phyloP scores from a whole-genome alignment of 2,329 filamentous ascomycete genomes.

The Pseudogymnoascus sp. region DNA sequence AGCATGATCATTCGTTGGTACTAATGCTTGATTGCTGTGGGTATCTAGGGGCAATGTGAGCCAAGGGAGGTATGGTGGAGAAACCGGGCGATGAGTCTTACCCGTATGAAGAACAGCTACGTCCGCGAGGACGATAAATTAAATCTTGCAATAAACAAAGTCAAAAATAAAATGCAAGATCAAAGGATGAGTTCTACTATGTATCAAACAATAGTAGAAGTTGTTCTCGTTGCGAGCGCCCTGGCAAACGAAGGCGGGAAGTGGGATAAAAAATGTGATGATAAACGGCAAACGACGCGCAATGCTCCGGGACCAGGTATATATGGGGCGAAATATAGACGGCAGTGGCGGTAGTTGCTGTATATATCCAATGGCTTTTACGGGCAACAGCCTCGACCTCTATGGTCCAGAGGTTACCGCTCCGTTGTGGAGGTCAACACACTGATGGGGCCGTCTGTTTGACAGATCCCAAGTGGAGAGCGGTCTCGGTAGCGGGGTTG shows the following conservation, averaged over 20 bases:
- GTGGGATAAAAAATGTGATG: conserved; percentile 7
- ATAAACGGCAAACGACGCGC: not conserved
- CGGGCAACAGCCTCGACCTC: not conserved
- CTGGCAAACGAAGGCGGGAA: conserved; percentile 11
- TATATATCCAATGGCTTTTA: not conserved
- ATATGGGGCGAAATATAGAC: conserved; percentile 1
- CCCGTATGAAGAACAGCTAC: conserved; percentile 15
- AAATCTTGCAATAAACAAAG: conserved; percentile 15
- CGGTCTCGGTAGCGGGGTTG: conserved; percentile 7
- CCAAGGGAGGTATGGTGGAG: conserved; percentile 15
- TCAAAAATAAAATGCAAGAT: conserved; percentile 20
- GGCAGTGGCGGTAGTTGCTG: conserved; percentile 4
- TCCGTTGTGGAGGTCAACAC: not conserved
- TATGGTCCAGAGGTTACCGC: not conserved
- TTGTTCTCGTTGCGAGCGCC: not conserved
- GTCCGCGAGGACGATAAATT: conserved; percentile 23
- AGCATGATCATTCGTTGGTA: conserved; percentile 23
- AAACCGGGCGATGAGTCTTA: conserved; percentile 10
- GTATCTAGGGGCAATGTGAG: conserved; percentile 5
- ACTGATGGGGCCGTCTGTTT: conserved; percentile 6
- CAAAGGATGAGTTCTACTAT: conserved; percentile 18
- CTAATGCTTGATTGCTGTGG: conserved; percentile 12
- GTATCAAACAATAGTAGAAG: conserved; percentile 22
- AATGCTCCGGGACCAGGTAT: not conserved
- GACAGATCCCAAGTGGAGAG: conserved; percentile 7